phyloP scores from a whole-genome alignment of 2,329 filamentous ascomycete genomes.

The Ceratocystis diversiconidia region DNA sequence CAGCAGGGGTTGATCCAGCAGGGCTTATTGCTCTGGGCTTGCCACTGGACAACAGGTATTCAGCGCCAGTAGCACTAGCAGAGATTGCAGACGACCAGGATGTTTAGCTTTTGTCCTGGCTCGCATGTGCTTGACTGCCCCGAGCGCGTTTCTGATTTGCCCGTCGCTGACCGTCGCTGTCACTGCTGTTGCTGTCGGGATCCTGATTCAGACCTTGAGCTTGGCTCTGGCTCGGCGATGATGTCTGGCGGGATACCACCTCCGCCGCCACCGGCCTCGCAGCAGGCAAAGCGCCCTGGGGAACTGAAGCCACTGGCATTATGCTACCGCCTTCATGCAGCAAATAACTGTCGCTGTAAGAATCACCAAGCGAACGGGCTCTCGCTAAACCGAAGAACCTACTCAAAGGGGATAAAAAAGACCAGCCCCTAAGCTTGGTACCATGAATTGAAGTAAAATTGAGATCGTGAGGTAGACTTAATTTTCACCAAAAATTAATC shows the following conservation, averaged over 20 bases:
- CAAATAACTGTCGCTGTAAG: background rate
- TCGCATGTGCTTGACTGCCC: background rate
- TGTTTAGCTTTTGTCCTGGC: background rate
- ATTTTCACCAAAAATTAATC: too few relatives aligned
- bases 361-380: background rate
- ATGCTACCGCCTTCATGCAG: background rate
- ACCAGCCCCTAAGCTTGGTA: too few relatives aligned
- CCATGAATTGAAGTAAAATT: too few relatives aligned
- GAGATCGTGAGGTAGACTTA: too few relatives aligned
- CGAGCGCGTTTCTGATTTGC: background rate
- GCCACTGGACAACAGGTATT: background rate
- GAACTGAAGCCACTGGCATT: background rate
- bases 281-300: background rate
- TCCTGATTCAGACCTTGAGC: background rate
- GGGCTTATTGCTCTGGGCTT: background rate
- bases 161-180: background rate
- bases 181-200: background rate
- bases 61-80: background rate
- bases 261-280: background rate
- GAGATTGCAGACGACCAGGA: conserved; percentile 3
- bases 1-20: background rate
- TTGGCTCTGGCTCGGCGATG: background rate
- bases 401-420: too few relatives aligned
- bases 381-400: background rate
- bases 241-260: background rate